Conservation (phyloP, 1,139 yeast species). For the Blastobotrys aristatus region DNA sequence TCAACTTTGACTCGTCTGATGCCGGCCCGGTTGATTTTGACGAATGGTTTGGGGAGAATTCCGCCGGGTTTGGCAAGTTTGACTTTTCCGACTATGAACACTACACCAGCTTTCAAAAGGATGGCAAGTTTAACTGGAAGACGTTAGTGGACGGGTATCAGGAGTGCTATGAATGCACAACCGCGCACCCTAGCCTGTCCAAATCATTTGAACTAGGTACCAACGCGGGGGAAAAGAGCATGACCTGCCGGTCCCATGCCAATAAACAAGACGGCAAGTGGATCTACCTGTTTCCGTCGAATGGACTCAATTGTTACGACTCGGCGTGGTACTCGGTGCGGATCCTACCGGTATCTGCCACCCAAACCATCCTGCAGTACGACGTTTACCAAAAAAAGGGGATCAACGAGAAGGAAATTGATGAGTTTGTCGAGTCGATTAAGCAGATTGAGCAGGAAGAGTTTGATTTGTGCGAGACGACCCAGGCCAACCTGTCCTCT, state of each 20-base stretch:
- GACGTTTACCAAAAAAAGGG: conserved; percentile 14
- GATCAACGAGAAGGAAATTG: conserved; percentile 4
- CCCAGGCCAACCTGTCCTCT: conserved; percentile 6
- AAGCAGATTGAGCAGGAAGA: conserved; percentile 8
- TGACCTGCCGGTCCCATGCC: conserved; percentile 9
- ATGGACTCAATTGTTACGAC: conserved; percentile 9
- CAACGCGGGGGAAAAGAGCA: not conserved
- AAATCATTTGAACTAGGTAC: conserved; percentile 1
- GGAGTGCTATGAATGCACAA: conserved; percentile 12
- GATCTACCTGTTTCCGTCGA: conserved; percentile 12
- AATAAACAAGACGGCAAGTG: conserved; percentile 2
- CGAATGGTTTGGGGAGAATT: conserved; percentile 1
- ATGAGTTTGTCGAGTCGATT: conserved; percentile 7
- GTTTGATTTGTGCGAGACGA: conserved; percentile 6
- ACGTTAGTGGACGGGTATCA: conserved; percentile 9
- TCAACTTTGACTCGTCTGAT: conserved; percentile 13
- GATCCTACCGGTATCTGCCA: conserved; percentile 10
- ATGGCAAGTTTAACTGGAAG: conserved; percentile 16
- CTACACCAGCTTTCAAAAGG: conserved; percentile 9
- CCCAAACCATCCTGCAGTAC: conserved; percentile 11
- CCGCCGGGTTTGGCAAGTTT: not conserved
- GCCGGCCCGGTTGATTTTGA: conserved; percentile 10
- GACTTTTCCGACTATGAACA: conserved; percentile 13
- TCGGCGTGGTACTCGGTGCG: conserved; percentile 15
- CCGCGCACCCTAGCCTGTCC: not conserved